Percentiles rank a stretch among this genome's conserved stretches.
Evolutionary conservation across 176 grass and related monocot genomes (phyloP).

Genomic region (Zea luxurians): DNA sequence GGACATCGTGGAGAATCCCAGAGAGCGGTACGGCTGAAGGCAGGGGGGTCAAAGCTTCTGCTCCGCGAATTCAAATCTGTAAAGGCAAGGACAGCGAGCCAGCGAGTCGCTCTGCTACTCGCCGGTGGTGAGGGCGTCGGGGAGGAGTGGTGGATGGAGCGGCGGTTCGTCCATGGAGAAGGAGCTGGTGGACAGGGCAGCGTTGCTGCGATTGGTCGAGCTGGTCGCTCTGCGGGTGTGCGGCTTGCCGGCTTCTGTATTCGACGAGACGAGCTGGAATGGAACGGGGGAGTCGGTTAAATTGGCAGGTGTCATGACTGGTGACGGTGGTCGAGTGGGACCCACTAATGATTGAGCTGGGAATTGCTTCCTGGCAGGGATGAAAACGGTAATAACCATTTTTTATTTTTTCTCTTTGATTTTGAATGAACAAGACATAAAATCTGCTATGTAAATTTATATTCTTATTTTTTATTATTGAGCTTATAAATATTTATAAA

Average conservation of each 20-base stretch:
- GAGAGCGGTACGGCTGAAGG: neutral
- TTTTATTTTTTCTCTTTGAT: too few relatives aligned
- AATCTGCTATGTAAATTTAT: too few relatives aligned
- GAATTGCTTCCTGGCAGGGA: slow-evolving; percentile 30
- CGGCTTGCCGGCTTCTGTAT: slow-evolving; percentile 32
- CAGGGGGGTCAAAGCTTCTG: neutral
- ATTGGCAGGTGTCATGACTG: slow-evolving; percentile 48
- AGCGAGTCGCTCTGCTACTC: slow-evolving; percentile 13
- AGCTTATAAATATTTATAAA: too few relatives aligned
- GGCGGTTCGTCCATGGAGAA: slow-evolving; percentile 52
- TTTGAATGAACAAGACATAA: too few relatives aligned
- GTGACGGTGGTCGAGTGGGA: slow-evolving; percentile 12
- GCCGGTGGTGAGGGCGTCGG: slow-evolving; percentile 37
- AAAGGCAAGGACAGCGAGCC: neutral
- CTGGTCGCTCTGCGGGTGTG: slow-evolving; percentile 19
- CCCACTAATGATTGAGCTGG: slow-evolving; percentile 57
- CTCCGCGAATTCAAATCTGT: neutral
- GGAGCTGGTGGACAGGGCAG: neutral
- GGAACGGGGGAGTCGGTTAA: slow-evolving; percentile 4
- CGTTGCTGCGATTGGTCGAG: slow-evolving; percentile 39
- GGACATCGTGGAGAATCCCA: slow-evolving; percentile 25
- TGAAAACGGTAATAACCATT: too few relatives aligned
- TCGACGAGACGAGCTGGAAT: slow-evolving; percentile 1
- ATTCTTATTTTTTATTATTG: too few relatives aligned
- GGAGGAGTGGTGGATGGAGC: slow-evolving; percentile 24